These are phyloP conservation scores for Platismatia glauca DNA, from an alignment of 495 filamentous ascomycete species.

Conservation along the genomic window DNA sequence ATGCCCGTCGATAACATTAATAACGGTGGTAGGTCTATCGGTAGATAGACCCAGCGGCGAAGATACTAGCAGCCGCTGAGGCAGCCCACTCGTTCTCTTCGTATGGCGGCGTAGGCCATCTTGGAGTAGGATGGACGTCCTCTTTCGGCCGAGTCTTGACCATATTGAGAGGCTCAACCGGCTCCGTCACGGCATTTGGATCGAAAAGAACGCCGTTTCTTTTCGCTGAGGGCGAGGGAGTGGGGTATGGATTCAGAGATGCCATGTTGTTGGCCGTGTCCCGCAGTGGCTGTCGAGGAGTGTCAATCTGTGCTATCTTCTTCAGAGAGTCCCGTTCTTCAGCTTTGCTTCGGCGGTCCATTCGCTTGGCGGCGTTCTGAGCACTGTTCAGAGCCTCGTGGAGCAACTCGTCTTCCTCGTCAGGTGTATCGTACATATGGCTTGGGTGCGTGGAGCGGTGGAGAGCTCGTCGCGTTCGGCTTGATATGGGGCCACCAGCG, in stretches of 20 bases:
- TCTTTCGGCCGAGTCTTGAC: slow-evolving; percentile 37
- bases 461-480: slow-evolving; percentile 72
- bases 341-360: slow-evolving; percentile 40
- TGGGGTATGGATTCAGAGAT: slow-evolving; percentile 78
- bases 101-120: slow-evolving; percentile 96
- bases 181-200: slow-evolving; percentile 51
- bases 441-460: slow-evolving; percentile 63
- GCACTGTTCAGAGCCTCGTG: slow-evolving; percentile 67
- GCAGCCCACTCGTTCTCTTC: slow-evolving; percentile 82
- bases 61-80: slow-evolving; percentile 68
- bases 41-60: slow-evolving; percentile 50
- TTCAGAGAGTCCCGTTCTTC: slow-evolving; percentile 34
- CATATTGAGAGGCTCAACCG: slow-evolving; percentile 46
- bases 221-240: slow-evolving; percentile 81
- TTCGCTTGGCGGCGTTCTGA: slow-evolving; percentile 45
- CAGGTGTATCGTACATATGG: slow-evolving; percentile 84
- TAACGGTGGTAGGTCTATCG: slow-evolving; percentile 24
- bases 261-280: slow-evolving; percentile 50
- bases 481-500: slow-evolving; percentile 59
- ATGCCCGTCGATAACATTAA: not conserved
- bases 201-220: slow-evolving; percentile 64
- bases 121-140: slow-evolving; percentile 47
- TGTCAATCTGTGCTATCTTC: slow-evolving; percentile 37
- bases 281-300: slow-evolving; percentile 33
- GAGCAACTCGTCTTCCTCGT: slow-evolving; percentile 92